phyloP scores from a whole-genome alignment of 768 basidiomycete species.

The Rhizopogon vinicolor region DNA sequence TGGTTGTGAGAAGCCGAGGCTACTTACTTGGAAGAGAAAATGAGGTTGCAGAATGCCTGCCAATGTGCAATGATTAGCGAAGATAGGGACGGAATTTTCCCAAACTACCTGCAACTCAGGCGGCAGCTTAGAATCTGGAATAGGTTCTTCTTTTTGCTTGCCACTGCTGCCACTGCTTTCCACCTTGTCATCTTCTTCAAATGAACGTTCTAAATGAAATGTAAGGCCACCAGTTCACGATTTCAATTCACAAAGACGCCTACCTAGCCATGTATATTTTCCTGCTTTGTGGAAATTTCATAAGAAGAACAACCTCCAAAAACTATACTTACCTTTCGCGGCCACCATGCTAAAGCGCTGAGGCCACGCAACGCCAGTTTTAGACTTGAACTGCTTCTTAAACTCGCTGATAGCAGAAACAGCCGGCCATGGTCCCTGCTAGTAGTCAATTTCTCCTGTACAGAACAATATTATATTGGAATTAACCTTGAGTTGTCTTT shows the following conservation, averaged over 20 bases:
- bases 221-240: background rate
- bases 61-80: background rate
- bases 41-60: constrained; percentile 44
- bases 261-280: constrained; percentile 60
- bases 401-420: constrained; percentile 42
- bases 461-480: background rate
- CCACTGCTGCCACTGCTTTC: constrained; percentile 10
- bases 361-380: constrained; percentile 48
- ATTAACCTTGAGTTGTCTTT: constrained; percentile 42
- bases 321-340: constrained; percentile 36
- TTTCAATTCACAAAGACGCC: constrained; percentile 1
- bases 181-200: constrained; percentile 40
- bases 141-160: constrained; percentile 26
- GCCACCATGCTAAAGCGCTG: constrained; percentile 45
- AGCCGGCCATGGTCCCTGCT: constrained; percentile 44
- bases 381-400: constrained; percentile 57
- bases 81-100: background rate
- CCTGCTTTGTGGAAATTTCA: constrained; percentile 27
- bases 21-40: constrained; percentile 45
- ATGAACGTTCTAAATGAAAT: constrained; percentile 40
- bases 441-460: background rate
- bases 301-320: background rate
- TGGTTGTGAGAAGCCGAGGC: background rate
- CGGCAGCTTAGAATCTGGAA: constrained; percentile 43
- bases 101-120: constrained; percentile 39